A percentile compares a stretch with the other conserved stretches of the same genome.
phyloP scores from a whole-genome alignment of 78 protist species.

The Monosiga brevicollis region DNA sequence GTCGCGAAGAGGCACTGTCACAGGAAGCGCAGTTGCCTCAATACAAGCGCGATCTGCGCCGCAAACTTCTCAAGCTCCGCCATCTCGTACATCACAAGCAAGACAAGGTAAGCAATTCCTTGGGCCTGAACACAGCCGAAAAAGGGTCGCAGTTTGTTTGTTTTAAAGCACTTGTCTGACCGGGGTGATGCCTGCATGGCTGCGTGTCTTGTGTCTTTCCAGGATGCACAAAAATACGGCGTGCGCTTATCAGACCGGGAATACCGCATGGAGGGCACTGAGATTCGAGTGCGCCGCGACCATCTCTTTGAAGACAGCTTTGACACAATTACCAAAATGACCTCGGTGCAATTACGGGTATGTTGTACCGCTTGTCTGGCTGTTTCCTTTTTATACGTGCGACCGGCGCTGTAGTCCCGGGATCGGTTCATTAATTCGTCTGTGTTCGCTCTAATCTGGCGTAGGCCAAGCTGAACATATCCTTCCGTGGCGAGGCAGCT shows the following conservation, averaged over 20 bases:
- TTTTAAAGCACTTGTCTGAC: neutral
- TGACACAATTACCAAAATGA: too few species aligned
- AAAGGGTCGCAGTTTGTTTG: neutral
- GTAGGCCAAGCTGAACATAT: constrained; percentile 37
- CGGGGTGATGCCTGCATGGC: neutral
- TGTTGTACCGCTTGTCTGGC: neutral
- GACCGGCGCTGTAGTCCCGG: neutral
- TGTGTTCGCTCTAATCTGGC: constrained; percentile 25
- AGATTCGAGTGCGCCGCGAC: neutral
- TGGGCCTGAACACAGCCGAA: neutral
- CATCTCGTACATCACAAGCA: neutral
- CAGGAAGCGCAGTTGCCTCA: constrained; percentile 6
- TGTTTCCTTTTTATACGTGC: neutral
- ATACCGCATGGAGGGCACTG: too few species aligned
- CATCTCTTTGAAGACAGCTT: neutral
- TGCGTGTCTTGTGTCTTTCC: neutral
- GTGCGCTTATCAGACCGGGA: constrained; percentile 6
- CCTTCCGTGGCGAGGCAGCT: constrained; percentile 63
- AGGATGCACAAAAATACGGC: constrained; percentile 39
- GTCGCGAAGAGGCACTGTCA: constrained; percentile 18
- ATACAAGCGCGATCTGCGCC: neutral
- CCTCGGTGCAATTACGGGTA: too few species aligned
- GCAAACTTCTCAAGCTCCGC: neutral
- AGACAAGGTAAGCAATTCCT: neutral
- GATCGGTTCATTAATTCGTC: neutral